Evolutionary conservation across 2,329 filamentous ascomycete genomes (phyloP), one percentile per base, ranked within the genome.

Genomic region (Verticillium albo-atrum): DNA sequence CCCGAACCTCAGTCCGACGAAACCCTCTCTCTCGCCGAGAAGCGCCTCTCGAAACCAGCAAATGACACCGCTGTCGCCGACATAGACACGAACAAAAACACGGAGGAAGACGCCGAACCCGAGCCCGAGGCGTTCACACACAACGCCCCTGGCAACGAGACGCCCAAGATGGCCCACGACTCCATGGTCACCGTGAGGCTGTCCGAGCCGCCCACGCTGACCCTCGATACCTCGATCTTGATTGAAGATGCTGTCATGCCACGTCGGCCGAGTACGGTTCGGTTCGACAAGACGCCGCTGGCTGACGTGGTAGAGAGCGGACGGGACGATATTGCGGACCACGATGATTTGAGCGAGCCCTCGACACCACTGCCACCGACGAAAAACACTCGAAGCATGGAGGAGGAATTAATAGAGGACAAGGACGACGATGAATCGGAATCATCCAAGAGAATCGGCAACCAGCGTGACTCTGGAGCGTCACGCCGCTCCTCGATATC

Each of bases 121-220:
- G 20, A 23, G 37, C 42, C 42, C 42, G 42, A 50, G 42, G 42
- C 20, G 42, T 50, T 25, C 10, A 23, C 9, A 23, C 10, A n/a
- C 42, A 50, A 25, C 7, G 42, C 14, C 10, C 42, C 42, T 23
- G 42, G 42, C 42, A 50, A n/a, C 55, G 60, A 55, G 20, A 64
- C 63, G 32, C 58, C 62, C 47, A 64, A 63, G 54, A 65, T 65
- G 54, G 58, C 69, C 30, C 82, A 83, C 70, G 89, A 91, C 73
- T 92, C 89, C 23, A 88, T 92, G 87, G 88, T 92, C 53, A 92
- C 89, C 7, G 89, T 92, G 52, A 83, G 88, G 58, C 79, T 92
- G 55, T 91, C 89, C 23, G 89, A 91, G 70, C 77, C 81, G 60
- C 73, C 83, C 66, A 68, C 79, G 66, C 68, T 86, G 67, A 73